Evolutionary conservation across 768 basidiomycete species (phyloP).

Genomic region (Suillus americanus): DNA sequence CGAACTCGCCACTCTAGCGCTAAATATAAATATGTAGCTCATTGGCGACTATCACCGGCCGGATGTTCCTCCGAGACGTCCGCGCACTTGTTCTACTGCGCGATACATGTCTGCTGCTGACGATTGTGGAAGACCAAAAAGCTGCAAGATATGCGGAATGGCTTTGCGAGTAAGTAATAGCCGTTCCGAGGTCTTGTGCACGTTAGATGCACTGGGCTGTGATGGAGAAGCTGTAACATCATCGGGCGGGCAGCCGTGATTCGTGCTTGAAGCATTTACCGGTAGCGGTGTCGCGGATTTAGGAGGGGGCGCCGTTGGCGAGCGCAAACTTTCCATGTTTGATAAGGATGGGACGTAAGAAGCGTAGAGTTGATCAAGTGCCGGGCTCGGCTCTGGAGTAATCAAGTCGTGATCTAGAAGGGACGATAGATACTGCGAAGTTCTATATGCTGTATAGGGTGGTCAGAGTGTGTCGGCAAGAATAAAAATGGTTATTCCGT

Average conservation of each 20-base stretch:
- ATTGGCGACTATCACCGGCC: constrained; percentile 3
- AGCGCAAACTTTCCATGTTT: constrained; percentile 11
- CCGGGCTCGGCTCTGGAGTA: constrained; percentile 50
- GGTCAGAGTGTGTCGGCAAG: background rate
- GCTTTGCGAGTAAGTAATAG: constrained; percentile 53
- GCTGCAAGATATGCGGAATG: constrained; percentile 48
- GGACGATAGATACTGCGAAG: constrained; percentile 64
- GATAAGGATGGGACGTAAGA: constrained; percentile 23
- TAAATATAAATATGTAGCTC: background rate
- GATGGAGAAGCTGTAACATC: background rate
- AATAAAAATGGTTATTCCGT: background rate
- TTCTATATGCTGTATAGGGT: constrained; percentile 54
- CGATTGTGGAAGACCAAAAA: constrained; percentile 45
- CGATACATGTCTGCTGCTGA: constrained; percentile 55
- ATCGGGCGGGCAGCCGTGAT: background rate
- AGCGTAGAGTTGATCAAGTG: constrained; percentile 59
- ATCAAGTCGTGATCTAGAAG: constrained; percentile 58
- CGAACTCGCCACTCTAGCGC: background rate
- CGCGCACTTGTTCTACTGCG: constrained; percentile 59
- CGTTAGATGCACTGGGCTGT: constrained; percentile 6
- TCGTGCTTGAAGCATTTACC: background rate
- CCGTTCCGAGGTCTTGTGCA: constrained; percentile 18
- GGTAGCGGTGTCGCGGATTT: background rate
- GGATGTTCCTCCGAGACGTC: constrained; percentile 25
- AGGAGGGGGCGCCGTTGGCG: constrained; percentile 9